Percentiles rank a stretch among this genome's conserved stretches.
Evolutionary conservation across 1,284 basidiomycete genomes (phyloP).

Genomic region (Moesziomyces sp.): DNA sequence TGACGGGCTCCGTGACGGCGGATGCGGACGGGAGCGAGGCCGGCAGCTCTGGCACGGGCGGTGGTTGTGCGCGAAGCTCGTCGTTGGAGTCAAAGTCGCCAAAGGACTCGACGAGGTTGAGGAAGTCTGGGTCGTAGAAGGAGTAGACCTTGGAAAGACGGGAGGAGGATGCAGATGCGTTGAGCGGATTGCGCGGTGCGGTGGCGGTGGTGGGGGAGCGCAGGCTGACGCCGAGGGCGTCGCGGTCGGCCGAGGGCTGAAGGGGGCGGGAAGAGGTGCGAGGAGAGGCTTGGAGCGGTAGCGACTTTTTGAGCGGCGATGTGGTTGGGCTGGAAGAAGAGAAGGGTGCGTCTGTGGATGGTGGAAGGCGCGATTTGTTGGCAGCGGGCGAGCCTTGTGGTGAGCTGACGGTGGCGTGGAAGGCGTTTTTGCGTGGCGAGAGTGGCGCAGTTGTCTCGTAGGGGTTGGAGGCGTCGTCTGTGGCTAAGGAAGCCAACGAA

Average conservation of each 20-base stretch:
- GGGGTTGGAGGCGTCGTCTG: conserved; percentile 10
- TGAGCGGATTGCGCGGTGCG: conserved; percentile 18
- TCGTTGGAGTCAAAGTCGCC: conserved; percentile 55
- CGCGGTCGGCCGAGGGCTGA: conserved; percentile 9
- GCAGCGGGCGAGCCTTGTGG: conserved; percentile 17
- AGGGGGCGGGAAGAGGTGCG: background rate
- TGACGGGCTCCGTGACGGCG: background rate
- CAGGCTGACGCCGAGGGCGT: conserved; percentile 32
- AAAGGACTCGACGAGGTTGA: conserved; percentile 70
- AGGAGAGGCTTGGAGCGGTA: conserved; percentile 13
- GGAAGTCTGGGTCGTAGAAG: conserved; percentile 81
- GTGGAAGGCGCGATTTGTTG: conserved; percentile 11
- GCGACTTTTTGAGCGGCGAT: conserved; percentile 24
- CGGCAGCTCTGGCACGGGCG: conserved; percentile 30
- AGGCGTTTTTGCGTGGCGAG: conserved; percentile 30
- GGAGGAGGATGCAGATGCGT: conserved; percentile 30
- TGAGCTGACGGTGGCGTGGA: conserved; percentile 5
- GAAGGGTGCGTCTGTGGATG: conserved; percentile 3
- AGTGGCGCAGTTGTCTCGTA: conserved; percentile 27
- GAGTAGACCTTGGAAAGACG: conserved; percentile 74
- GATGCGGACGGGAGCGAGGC: conserved; percentile 4
- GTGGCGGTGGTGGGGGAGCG: conserved; percentile 12
- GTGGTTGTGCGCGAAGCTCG: conserved; percentile 24
- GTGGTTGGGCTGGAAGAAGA: conserved; percentile 17
- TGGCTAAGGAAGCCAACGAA: conserved; percentile 17